Percentiles rank a stretch among this genome's conserved stretches.
phyloP scores from a whole-genome alignment of 208 protist species.

The Leishmania arabica region DNA sequence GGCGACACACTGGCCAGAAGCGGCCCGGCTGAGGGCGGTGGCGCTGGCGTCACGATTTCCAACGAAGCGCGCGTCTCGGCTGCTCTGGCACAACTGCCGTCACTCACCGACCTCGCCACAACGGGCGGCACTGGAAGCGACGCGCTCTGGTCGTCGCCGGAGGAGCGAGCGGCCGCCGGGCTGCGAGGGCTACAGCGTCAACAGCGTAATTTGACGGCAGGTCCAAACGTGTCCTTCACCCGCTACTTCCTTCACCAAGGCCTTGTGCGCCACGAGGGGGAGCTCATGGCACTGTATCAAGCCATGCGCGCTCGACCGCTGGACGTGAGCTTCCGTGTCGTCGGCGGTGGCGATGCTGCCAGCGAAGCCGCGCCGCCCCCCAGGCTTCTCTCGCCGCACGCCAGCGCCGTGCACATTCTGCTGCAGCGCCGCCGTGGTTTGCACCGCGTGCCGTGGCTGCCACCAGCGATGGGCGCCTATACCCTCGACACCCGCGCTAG shows the following conservation, averaged over 20 bases:
- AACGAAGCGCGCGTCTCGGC: conserved; percentile 8
- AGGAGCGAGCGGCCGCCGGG: conserved; percentile 23
- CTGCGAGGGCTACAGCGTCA: conserved; percentile 42
- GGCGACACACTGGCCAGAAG: not conserved
- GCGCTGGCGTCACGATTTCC: not conserved
- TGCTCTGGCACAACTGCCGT: conserved; percentile 31
- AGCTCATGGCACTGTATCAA: conserved; percentile 64
- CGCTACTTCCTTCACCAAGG: conserved; percentile 82
- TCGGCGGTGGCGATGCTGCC: conserved; percentile 4
- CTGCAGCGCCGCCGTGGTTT: conserved; percentile 49
- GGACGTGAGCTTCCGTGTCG: conserved; percentile 60
- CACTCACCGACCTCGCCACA: conserved; percentile 9
- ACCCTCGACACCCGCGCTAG: conserved; percentile 42
- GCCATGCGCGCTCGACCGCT: conserved; percentile 58
- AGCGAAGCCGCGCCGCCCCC: not conserved
- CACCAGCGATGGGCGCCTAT: conserved; percentile 57
- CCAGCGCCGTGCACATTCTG: conserved; percentile 29
- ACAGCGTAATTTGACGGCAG: conserved; percentile 38
- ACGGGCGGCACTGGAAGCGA: conserved; percentile 10
- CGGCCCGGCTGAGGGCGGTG: not conserved
- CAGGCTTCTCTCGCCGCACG: conserved; percentile 18
- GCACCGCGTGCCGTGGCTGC: conserved; percentile 57
- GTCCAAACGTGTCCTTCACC: conserved; percentile 74
- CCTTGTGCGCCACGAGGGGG: conserved; percentile 60
- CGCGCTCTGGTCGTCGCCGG: conserved; percentile 22